Evolutionary conservation across 129 eudicot genomes (phyloP).

Genomic region (Pulicaria dysenterica): DNA sequence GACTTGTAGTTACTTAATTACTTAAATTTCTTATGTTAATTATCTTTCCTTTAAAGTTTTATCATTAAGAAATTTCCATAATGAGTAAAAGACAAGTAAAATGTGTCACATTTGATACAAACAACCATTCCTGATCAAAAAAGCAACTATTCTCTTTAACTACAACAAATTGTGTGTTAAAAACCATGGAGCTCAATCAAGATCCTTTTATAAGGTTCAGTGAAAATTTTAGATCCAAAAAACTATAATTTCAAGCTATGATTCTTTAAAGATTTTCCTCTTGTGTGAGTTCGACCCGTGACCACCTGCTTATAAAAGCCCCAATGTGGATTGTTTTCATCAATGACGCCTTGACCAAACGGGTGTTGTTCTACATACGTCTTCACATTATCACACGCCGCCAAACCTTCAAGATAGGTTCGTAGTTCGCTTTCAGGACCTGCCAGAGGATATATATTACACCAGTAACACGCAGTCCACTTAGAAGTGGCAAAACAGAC

Average conservation of each 20-base stretch:
- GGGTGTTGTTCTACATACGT: slow-evolving; percentile 65
- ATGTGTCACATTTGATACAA: neutral
- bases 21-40: no score
- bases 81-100: neutral
- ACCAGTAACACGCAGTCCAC: neutral
- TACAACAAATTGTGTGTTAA: slow-evolving; percentile 8
- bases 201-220: neutral
- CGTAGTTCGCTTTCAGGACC: slow-evolving; percentile 76
- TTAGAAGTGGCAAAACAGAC: neutral
- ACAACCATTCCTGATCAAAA: neutral
- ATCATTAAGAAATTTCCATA: neutral
- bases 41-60: no score
- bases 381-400: slow-evolving; percentile 46
- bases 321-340: slow-evolving; percentile 57
- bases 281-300: neutral
- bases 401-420: slow-evolving; percentile 60
- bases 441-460: slow-evolving; percentile 33
- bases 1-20: no score
- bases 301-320: slow-evolving; percentile 50
- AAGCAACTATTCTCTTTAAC: neutral
- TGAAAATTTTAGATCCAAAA: neutral
- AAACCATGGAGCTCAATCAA: neutral
- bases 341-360: slow-evolving; percentile 65
- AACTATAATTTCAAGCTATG: neutral
- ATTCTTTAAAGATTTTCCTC: neutral